Base-by-base conservation (phyloP, 2,329 filamentous ascomycete species). In the Fusarium chlamydosporum region DNA sequence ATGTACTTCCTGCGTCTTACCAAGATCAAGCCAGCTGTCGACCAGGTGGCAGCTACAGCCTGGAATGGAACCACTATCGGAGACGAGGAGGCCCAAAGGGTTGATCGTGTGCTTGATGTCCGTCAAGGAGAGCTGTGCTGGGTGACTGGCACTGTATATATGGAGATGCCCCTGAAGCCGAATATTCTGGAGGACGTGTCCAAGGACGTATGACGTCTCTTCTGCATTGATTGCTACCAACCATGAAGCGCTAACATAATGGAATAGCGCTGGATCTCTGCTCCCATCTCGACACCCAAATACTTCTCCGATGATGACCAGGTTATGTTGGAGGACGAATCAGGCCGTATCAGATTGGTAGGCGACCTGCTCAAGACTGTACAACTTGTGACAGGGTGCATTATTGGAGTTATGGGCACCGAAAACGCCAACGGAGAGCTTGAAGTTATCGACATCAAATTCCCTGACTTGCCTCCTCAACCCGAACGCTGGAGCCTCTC, bases 81-180 rank as follows among this genome's bases (percentile, higher is more conserved):
- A 8, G 92, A 89, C 37, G 93, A 97, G 77, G 83, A 83, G 58
- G 93, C 93, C 12, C 87, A 86, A 71, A 88, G 86, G 70, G 94
- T 96, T 16, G 92, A 97, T 33, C 86, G 96, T 72, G 96, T 99
- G 62, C 86, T 99, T 31, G 95, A 99, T 80, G 96, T 99, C 52
- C 89, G 95, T 64, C 96, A 98, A 82, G 96, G 96, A 67, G 90
- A 97, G 81, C 83, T 98, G 35, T 98, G 95, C 82, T 99, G 95
- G 94, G 92, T 99, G 16, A 86, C 91, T 0, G 96, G 96, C 16
- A 99, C 96, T 0, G 89, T 98, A 33, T 99, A 97, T 79, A 97
- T 98, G 91, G 93, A 98, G 68, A 94, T 99, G 93, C 88, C 92
- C 4, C 80, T 97, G 75, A 99, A 99, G 82, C 96, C 96, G 1